phyloP scores from a whole-genome alignment of 1,139 yeast species.

The Suhomyces choctaworum region DNA sequence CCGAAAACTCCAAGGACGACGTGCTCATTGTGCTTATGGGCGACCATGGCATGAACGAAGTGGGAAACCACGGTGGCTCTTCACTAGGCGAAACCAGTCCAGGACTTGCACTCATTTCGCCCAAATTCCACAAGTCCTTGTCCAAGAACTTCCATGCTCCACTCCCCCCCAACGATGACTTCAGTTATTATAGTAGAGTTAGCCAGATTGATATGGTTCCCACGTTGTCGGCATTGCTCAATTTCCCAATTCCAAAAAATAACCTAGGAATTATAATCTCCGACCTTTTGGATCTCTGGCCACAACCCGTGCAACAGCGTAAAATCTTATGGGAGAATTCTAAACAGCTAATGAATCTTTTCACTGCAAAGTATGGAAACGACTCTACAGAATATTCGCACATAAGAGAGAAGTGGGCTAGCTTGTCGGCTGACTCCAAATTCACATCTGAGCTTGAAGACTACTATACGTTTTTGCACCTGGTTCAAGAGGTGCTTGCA shows the following conservation, averaged over 20 bases:
- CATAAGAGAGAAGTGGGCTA: conserved; percentile 17
- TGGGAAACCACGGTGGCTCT: conserved; percentile 96
- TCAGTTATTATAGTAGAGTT: conserved; percentile 51
- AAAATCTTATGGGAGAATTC: conserved; percentile 59
- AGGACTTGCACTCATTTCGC: conserved; percentile 69
- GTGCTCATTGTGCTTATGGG: conserved; percentile 81
- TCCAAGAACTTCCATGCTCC: conserved; percentile 35
- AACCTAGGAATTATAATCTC: conserved; percentile 73
- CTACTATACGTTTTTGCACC: conserved; percentile 41
- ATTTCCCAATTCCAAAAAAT: conserved; percentile 83
- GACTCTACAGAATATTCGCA: conserved; percentile 8
- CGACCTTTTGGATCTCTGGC: conserved; percentile 57
- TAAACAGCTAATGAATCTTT: conserved; percentile 51
- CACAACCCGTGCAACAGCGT: conserved; percentile 32
- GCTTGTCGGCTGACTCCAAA: background rate
- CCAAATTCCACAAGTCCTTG: conserved; percentile 42
- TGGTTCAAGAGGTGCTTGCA: conserved; percentile 58
- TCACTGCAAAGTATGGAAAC: conserved; percentile 27
- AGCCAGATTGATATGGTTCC: conserved; percentile 92
- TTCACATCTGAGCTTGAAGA: conserved; percentile 11
- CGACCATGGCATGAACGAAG: conserved; percentile 94
- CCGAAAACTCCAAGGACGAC: conserved; percentile 30
- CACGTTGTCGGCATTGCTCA: conserved; percentile 69
- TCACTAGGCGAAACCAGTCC: conserved; percentile 90
- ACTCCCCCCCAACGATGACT: conserved; percentile 38